Evolutionary conservation across 2,329 filamentous ascomycete genomes (phyloP).

Genomic region (Ceratocystis smalleyi): DNA sequence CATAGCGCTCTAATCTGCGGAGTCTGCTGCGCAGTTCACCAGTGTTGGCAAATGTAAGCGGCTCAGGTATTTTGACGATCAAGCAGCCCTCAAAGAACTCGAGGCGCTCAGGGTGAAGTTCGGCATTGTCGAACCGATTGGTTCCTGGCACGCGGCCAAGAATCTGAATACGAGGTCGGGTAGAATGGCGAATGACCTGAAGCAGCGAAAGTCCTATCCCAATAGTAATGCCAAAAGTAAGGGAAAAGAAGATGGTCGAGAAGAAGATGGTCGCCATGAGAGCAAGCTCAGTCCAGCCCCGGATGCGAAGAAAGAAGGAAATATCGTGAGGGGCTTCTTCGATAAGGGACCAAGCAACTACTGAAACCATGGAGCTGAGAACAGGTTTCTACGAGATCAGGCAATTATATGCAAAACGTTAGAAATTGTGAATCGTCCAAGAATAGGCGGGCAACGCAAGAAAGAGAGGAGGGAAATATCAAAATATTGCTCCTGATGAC

Average conservation of each 20-base stretch:
- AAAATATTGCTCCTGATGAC: too few relatives aligned
- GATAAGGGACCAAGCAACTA: constrained; percentile 85
- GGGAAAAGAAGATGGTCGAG: constrained; percentile 85
- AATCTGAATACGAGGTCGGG: constrained; percentile 88
- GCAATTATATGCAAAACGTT: not conserved
- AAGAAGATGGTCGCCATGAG: constrained; percentile 85
- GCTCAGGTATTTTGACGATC: constrained; percentile 95
- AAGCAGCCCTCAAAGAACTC: constrained; percentile 86
- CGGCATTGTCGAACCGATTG: constrained; percentile 73
- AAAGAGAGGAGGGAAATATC: not conserved
- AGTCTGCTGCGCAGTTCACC: constrained; percentile 77
- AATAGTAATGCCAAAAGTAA: constrained; percentile 83
- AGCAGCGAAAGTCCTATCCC: constrained; percentile 84
- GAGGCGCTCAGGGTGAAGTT: constrained; percentile 52
- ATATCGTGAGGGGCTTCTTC: constrained; percentile 93
- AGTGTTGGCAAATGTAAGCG: constrained; percentile 91
- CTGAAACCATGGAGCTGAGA: constrained; percentile 82
- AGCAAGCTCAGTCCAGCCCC: constrained; percentile 68
- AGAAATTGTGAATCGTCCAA: constrained; percentile 6
- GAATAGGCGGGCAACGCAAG: not conserved
- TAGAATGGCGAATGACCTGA: constrained; percentile 78
- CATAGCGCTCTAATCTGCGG: constrained; percentile 72
- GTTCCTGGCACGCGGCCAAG: constrained; percentile 77
- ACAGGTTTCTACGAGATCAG: constrained; percentile 58
- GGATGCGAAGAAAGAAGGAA: constrained; percentile 71